Evolutionary conservation across 192 early-diverging fungal genomes (phyloP), one percentile per base, ranked within the genome.

Genomic region (Coemansia sp.): DNA sequence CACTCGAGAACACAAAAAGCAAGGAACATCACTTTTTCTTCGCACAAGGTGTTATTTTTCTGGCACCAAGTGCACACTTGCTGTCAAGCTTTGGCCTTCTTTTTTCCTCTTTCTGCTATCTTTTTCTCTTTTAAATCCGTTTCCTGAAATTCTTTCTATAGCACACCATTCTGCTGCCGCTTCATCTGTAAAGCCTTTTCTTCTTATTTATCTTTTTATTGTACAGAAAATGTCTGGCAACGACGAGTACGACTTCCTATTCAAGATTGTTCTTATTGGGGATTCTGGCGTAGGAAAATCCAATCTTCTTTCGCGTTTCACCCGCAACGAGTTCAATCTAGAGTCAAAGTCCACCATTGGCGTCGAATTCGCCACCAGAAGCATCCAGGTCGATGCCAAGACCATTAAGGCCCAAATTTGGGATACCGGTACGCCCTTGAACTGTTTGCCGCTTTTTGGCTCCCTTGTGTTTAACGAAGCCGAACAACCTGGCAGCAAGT

Each of bases 361-460:
- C 70, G 94, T 99, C 57, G 97, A 99, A 74, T 99, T 98, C 82
- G 95, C 93, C 42, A 98, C 94, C 34, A 85, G 95, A 66, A 91
- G 87, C 82, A 96, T 99, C 67, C 91, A 96, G 74, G 94, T 99
- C 41, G 95, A 99, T 63, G 84, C 87, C 65, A 99, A 99, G 85
- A 95, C 92, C 14, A 95, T 99, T 81, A 99, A 98, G 83, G 94
- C 94, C 49, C 96, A 99, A 79, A 97, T 99, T 81, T 99, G 97
- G 97, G 97, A 99, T 85, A 99, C 97, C 62, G 97, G 93, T 66
- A 88, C 87, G 61, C 76, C 78, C 62, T 2, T 8, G 4, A 48
- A 48, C n/a, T 48, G 8, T 48, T 19, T 48, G 17, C 19, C 4
- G 4, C 45, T 48, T 20, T 19, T 25, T 25, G 22, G 9, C 23